A percentile compares a stretch with the other conserved stretches of the same genome.
Evolutionary conservation across 176 grass and related monocot species (phyloP).

Genomic region (Oryza rufipogon): DNA sequence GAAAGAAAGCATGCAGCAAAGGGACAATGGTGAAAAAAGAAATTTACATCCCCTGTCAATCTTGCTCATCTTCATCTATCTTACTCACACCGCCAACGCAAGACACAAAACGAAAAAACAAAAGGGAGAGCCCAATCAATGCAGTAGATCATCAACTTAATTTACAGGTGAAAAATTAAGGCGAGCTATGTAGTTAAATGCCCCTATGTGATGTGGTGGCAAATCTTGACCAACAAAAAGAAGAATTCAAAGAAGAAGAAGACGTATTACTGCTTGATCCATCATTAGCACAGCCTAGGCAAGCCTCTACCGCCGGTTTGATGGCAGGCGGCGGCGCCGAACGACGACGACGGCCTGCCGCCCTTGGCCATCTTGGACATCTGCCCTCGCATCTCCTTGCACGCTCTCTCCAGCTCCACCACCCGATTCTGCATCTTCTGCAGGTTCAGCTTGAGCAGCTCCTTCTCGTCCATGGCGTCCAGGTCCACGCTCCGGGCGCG

Average conservation of each 20-base stretch:
- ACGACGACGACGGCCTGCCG: background rate
- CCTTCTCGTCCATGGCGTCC: slow-evolving; percentile 54
- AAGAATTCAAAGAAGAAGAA: background rate
- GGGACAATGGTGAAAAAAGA: slow-evolving; percentile 8
- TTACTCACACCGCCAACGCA: background rate
- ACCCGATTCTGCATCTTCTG: slow-evolving; percentile 80
- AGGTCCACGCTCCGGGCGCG: slow-evolving; percentile 23
- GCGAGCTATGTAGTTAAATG: background rate
- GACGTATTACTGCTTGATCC: background rate
- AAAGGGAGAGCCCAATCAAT: background rate
- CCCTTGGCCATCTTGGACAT: slow-evolving; percentile 66
- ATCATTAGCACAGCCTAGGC: slow-evolving; percentile 69
- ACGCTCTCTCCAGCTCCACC: slow-evolving; percentile 78
- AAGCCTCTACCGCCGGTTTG: slow-evolving; percentile 49
- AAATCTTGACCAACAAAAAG: background rate
- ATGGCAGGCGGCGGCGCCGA: slow-evolving; percentile 41
- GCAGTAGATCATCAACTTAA: slow-evolving; percentile 19
- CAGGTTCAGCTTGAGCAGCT: slow-evolving; percentile 65
- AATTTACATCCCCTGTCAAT: slow-evolving; percentile 25
- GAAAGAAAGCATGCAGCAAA: background rate
- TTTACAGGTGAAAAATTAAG: slow-evolving; percentile 31
- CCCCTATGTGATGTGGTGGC: background rate
- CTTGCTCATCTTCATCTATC: slow-evolving; percentile 29
- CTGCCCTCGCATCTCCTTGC: slow-evolving; percentile 78
- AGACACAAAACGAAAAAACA: background rate